Evolutionary conservation across 352 stramenopile genomes (phyloP).

Genomic region (Globisporangium okanoganense): DNA sequence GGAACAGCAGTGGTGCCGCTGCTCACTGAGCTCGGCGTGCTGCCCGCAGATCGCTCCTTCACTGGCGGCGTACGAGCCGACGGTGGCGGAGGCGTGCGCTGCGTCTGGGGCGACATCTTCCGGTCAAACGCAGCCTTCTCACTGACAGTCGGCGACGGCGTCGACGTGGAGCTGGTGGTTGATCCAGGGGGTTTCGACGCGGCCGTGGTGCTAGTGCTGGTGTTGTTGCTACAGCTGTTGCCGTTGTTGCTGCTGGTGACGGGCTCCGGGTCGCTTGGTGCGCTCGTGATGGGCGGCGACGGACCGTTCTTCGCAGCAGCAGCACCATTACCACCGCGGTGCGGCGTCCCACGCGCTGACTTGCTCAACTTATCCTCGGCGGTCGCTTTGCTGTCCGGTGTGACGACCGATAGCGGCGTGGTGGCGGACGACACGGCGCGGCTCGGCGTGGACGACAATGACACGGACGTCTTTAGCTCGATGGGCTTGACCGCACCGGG

Average conservation of each 20-base stretch:
- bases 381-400: conserved; percentile 23
- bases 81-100: conserved; percentile 12
- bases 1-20: not conserved
- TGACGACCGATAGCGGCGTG: conserved; percentile 20
- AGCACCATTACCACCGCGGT: conserved; percentile 21
- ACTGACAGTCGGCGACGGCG: conserved; percentile 30
- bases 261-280: conserved; percentile 15
- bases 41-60: conserved; percentile 17
- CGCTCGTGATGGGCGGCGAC: conserved; percentile 14
- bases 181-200: conserved; percentile 10
- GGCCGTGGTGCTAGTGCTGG: not conserved
- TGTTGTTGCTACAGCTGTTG: conserved; percentile 3
- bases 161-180: conserved; percentile 21
- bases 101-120: conserved; percentile 17
- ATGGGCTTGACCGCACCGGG: conserved; percentile 71
- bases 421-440: conserved; percentile 22
- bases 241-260: conserved; percentile 2
- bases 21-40: conserved; percentile 13
- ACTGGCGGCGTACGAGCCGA: conserved; percentile 12
- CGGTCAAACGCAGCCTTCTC: conserved; percentile 14
- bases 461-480: conserved; percentile 73
- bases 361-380: conserved; percentile 48
- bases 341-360: conserved; percentile 39
- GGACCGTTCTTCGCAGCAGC: conserved; percentile 28
- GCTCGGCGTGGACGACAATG: conserved; percentile 39